Conservation (phyloP, 768 basidiomycete species). For the Cubamyces lactineus region DNA sequence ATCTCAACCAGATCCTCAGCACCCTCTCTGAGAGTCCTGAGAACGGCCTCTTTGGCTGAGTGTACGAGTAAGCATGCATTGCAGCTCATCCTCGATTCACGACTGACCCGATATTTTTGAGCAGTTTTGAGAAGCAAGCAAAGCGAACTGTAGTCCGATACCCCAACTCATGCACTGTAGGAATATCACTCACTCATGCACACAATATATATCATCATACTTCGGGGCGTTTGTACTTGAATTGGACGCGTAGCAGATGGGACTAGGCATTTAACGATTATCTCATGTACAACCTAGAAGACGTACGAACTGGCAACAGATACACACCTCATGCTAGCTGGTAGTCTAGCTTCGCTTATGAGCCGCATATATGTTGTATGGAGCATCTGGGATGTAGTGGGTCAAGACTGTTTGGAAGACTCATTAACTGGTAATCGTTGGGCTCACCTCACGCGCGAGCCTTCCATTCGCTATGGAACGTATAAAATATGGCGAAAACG, state of each 20-base stretch:
- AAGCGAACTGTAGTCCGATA: constrained; percentile 26
- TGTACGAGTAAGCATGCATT: constrained; percentile 22
- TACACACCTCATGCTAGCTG: background rate
- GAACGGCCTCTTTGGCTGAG: constrained; percentile 41
- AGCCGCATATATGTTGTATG: too few species aligned
- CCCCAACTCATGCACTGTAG: constrained; percentile 29
- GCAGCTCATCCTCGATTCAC: background rate
- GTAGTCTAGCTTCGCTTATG: too few species aligned
- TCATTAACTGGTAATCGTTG: too few species aligned
- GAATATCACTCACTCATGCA: constrained; percentile 21
- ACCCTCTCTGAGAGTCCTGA: constrained; percentile 22
- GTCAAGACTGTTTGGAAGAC: too few species aligned
- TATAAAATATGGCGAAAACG: too few species aligned
- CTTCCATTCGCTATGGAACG: too few species aligned
- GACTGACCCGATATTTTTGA: background rate
- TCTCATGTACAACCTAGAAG: constrained; percentile 20
- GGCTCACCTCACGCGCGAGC: too few species aligned
- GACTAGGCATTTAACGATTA: constrained; percentile 16
- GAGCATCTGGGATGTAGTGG: too few species aligned
- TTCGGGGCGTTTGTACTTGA: constrained; percentile 12
- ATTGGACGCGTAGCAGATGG: constrained; percentile 20
- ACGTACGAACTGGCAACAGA: constrained; percentile 1
- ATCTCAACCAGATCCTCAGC: constrained; percentile 66
- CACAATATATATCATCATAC: constrained; percentile 19
- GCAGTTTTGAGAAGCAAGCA: constrained; percentile 16